phyloP scores from a whole-genome alignment of 495 filamentous ascomycete species.

The Aspergillus nanangensis region DNA sequence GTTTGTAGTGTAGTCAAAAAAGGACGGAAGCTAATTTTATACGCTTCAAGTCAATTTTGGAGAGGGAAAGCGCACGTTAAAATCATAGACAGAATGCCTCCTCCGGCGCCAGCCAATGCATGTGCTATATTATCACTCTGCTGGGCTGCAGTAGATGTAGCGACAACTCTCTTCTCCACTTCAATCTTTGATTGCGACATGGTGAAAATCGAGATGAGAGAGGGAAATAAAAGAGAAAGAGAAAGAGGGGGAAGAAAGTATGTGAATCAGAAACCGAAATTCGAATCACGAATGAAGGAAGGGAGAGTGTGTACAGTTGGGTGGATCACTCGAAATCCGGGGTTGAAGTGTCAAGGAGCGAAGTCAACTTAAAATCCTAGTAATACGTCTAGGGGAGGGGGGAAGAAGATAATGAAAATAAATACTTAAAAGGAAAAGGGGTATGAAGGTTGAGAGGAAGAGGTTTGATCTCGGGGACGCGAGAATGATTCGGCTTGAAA shows the following conservation, averaged over 20 bases:
- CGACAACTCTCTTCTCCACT: constrained; percentile 29
- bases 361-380: too few relatives aligned
- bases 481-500: constrained; percentile 35
- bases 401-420: constrained; percentile 8
- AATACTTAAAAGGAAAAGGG: constrained; percentile 11
- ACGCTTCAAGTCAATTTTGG: too few relatives aligned
- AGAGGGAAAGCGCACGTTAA: constrained; percentile 59
- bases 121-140: constrained; percentile 91
- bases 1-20: constrained; percentile 8
- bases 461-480: constrained; percentile 11
- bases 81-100: constrained; percentile 91
- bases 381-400: too few relatives aligned
- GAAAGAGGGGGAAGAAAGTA: neutral
- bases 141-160: constrained; percentile 48
- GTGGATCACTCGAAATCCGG: too few relatives aligned
- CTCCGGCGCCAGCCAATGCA: constrained; percentile 81
- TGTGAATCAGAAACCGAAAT: too few relatives aligned
- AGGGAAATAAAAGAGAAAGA: constrained; percentile 1
- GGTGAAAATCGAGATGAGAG: constrained; percentile 5
- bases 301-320: too few relatives aligned
- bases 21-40: too few relatives aligned
- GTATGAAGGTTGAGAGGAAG: neutral
- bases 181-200: constrained; percentile 40
- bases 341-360: too few relatives aligned
- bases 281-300: too few relatives aligned